Evolutionary conservation across 2,329 filamentous ascomycete genomes (phyloP).

Genomic region (Pyrenochaeta sp.): DNA sequence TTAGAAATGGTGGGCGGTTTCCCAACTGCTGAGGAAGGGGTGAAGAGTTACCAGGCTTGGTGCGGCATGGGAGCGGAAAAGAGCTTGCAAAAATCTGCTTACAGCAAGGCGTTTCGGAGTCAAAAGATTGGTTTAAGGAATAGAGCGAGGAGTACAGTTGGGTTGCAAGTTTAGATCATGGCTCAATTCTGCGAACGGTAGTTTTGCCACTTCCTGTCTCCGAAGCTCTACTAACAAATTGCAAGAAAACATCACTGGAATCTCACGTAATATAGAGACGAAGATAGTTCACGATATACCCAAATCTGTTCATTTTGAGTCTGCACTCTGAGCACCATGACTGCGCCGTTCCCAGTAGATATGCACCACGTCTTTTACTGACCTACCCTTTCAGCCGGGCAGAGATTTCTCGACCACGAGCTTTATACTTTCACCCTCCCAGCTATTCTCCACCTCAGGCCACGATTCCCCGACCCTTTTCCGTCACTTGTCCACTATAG

Average conservation of each 20-base stretch:
- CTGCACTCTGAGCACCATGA: no score
- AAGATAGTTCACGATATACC: background rate
- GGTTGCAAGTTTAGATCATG: no score
- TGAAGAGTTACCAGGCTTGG: background rate
- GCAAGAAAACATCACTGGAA: background rate
- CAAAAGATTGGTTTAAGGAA: background rate
- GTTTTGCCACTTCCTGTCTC: background rate
- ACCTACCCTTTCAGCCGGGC: background rate
- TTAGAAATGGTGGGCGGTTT: background rate
- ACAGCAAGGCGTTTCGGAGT: background rate
- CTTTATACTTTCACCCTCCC: background rate
- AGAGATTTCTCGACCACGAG: background rate
- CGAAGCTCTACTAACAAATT: conserved; percentile 2
- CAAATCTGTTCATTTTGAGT: background rate
- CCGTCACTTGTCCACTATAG: background rate
- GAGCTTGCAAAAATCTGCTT: background rate
- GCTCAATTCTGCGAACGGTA: conserved; percentile 4
- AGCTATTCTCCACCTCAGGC: background rate
- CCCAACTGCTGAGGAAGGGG: background rate
- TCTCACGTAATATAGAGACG: background rate
- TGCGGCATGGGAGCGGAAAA: background rate
- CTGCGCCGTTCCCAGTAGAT: no score
- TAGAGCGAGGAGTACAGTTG: background rate
- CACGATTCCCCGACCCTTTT: conserved; percentile 1
- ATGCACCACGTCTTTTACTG: no score